A percentile compares a stretch with the other conserved stretches of the same genome.
Evolutionary conservation across 176 grass and related monocot genomes (phyloP).

Genomic region (Eragrostis nindensis): DNA sequence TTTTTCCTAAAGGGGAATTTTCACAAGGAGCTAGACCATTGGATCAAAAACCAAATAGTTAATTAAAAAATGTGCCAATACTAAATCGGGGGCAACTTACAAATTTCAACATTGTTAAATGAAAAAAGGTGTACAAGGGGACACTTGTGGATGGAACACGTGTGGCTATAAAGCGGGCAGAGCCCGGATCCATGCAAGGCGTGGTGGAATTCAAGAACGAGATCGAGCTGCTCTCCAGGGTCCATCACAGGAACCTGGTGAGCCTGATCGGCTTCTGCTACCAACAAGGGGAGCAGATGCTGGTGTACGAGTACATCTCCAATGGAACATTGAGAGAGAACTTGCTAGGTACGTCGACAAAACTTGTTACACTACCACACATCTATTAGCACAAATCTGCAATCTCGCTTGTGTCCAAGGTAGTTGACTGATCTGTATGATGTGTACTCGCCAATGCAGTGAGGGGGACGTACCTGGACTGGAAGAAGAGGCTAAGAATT

Average conservation of each 20-base stretch:
- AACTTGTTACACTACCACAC: neutral
- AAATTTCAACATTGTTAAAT: neutral
- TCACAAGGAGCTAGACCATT: neutral
- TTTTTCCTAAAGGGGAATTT: neutral
- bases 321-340: conserved; percentile 71
- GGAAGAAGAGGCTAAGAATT: conserved; percentile 76
- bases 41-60: neutral
- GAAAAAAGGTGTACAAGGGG: conserved; percentile 71
- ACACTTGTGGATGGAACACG: conserved; percentile 49
- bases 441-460: conserved; percentile 20
- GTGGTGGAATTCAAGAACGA: conserved; percentile 73
- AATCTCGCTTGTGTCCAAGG: neutral
- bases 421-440: neutral
- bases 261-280: conserved; percentile 83
- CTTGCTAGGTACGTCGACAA: conserved; percentile 44
- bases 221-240: conserved; percentile 80
- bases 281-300: conserved; percentile 73
- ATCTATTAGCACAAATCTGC: neutral
- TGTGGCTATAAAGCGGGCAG: conserved; percentile 72
- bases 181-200: conserved; percentile 60
- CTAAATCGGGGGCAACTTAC: neutral
- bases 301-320: conserved; percentile 80
- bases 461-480: conserved; percentile 57
- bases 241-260: conserved; percentile 86
- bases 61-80: neutral